A percentile compares a stretch with the other conserved stretches of the same genome.
Conservation (phyloP, 1,284 basidiomycete genomes). For the Kalmanozyma brasiliensis region DNA sequence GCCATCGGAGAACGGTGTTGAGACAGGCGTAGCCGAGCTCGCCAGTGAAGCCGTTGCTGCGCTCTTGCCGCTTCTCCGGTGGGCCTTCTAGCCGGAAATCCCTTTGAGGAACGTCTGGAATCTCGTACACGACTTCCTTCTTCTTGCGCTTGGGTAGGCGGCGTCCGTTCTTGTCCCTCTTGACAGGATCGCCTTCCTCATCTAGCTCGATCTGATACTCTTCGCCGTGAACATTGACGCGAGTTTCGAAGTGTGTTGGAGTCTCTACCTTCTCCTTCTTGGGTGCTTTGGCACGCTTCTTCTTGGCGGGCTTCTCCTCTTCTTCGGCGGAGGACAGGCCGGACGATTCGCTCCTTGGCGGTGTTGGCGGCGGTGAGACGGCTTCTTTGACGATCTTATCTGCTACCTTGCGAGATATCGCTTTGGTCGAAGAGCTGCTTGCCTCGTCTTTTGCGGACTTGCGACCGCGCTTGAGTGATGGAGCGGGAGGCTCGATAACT, state of each 20-base stretch:
- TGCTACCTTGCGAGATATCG: conserved; percentile 20
- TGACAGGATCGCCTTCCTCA: conserved; percentile 53
- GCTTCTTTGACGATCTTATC: conserved; percentile 20
- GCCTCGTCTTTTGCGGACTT: neutral
- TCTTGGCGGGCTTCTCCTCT: conserved; percentile 12
- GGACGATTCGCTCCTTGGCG: conserved; percentile 19
- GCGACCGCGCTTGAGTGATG: conserved; percentile 8
- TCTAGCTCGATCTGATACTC: conserved; percentile 48
- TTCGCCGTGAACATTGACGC: conserved; percentile 45
- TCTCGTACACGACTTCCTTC: conserved; percentile 76
- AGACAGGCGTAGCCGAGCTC: conserved; percentile 78
- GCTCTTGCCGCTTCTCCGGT: conserved; percentile 35
- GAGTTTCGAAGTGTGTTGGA: conserved; percentile 36
- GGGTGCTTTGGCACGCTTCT: conserved; percentile 25
- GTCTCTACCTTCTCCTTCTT: conserved; percentile 39
- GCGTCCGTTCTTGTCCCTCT: conserved; percentile 68
- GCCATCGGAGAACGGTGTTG: conserved; percentile 81
- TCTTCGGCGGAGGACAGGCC: conserved; percentile 19
- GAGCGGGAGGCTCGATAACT: conserved; percentile 6
- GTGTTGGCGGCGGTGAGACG: conserved; percentile 20
- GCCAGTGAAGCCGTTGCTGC: conserved; percentile 39
- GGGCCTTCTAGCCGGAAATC: conserved; percentile 57
- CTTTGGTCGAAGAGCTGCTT: conserved; percentile 1
- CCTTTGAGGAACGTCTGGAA: conserved; percentile 71
- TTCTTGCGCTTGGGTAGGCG: conserved; percentile 71